Evolutionary conservation across 202 grass and related monocot genomes (phyloP).

Genomic region (Setaria italica): DNA sequence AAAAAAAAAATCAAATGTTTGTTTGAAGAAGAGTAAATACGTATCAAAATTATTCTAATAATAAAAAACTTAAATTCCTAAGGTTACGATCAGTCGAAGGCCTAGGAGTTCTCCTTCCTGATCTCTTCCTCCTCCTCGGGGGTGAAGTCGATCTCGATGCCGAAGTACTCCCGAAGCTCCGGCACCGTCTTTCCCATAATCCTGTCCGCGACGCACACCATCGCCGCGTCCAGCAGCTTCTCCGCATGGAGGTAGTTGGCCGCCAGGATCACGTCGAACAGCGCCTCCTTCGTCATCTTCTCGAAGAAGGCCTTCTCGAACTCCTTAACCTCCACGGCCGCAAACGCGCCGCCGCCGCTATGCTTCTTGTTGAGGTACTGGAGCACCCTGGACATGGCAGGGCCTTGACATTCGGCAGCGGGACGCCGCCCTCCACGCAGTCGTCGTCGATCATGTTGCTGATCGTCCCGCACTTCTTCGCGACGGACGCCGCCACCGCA

Average conservation of each 20-base stretch:
- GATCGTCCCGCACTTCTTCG: too few species aligned
- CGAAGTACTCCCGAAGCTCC: conserved; percentile 19
- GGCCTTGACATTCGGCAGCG: background rate
- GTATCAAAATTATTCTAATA: too few species aligned
- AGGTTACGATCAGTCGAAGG: background rate
- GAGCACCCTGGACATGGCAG: background rate
- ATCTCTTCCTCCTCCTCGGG: conserved; percentile 40
- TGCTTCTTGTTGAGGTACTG: conserved; percentile 19
- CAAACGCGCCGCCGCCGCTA: background rate
- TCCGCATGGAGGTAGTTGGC: conserved; percentile 37
- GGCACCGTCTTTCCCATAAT: conserved; percentile 13
- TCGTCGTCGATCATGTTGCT: conserved; percentile 7
- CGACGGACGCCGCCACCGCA: background rate
- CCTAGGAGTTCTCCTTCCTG: background rate
- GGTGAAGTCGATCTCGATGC: conserved; percentile 39
- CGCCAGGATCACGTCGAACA: conserved; percentile 34
- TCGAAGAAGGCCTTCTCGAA: background rate
- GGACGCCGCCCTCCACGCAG: conserved; percentile 1
- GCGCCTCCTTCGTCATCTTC: background rate
- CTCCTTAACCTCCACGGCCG: background rate
- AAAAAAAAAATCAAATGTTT: too few species aligned
- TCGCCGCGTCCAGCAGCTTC: background rate
- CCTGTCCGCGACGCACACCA: background rate
- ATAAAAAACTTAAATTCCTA: too few species aligned
- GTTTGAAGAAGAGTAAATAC: too few species aligned